A percentile compares a stretch with the other conserved stretches of the same genome.
These are phyloP conservation scores for Candida boleticola DNA, from an alignment of 805 yeast genomes.

Conservation along the genomic window DNA sequence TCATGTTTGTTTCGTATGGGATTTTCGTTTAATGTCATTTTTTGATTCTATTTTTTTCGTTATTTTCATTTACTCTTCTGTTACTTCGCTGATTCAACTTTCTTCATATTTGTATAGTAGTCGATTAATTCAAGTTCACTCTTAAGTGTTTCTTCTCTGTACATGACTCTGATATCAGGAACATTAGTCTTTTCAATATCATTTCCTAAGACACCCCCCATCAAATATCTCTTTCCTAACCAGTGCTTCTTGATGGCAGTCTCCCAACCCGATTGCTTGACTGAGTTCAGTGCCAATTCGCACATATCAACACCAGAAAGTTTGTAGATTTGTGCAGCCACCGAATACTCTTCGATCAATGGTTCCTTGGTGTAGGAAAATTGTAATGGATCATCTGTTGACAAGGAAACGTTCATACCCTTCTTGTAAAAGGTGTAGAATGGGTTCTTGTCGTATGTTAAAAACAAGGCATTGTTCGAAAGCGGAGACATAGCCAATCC, in stretches of 20 bases:
- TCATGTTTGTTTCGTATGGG: not conserved
- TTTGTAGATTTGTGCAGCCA: slow-evolving; percentile 96
- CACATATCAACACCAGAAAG: slow-evolving; percentile 95
- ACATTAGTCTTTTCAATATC: slow-evolving; percentile 93
- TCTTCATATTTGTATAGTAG: slow-evolving; percentile 43
- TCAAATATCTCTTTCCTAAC: slow-evolving; percentile 69
- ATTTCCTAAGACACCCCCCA: slow-evolving; percentile 72
- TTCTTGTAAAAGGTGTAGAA: slow-evolving; percentile 86
- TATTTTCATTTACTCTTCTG: not conserved
- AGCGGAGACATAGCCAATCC: slow-evolving; percentile 99
- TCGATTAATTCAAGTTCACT: slow-evolving; percentile 70
- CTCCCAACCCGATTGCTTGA: slow-evolving; percentile 93
- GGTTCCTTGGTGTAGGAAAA: slow-evolving; percentile 97
- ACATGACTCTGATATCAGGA: slow-evolving; percentile 82
- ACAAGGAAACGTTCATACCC: slow-evolving; percentile 90
- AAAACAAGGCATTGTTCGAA: slow-evolving; percentile 91
- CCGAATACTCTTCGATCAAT: slow-evolving; percentile 94
- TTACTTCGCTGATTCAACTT: too few species aligned
- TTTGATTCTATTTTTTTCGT: not conserved
- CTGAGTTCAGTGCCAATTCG: slow-evolving; percentile 92
- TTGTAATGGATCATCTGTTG: slow-evolving; percentile 97
- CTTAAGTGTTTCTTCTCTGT: slow-evolving; percentile 75
- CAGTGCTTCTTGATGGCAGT: slow-evolving; percentile 82
- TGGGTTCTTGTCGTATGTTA: slow-evolving; percentile 96
- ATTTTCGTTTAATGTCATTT: not conserved